These are phyloP conservation scores for Gastrodia elata DNA, from an alignment of 106 monocot genomes.

Conservation along the genomic window DNA sequence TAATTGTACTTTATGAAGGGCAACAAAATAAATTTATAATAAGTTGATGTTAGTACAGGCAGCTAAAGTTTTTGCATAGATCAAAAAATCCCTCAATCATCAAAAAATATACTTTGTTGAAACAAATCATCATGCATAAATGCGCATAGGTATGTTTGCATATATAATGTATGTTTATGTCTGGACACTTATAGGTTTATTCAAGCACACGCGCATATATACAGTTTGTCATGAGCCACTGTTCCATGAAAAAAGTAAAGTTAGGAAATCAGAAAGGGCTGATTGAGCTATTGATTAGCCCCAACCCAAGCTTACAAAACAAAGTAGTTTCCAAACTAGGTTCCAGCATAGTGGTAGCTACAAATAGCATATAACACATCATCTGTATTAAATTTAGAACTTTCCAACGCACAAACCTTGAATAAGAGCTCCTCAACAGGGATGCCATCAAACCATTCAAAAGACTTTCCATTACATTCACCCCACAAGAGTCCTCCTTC, in stretches of 20 bases:
- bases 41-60: no score
- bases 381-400: not conserved
- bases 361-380: not conserved
- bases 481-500: conserved; percentile 94
- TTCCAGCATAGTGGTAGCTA: not conserved
- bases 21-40: no score
- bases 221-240: no score
- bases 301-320: not conserved
- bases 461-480: conserved; percentile 83
- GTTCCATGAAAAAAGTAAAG: not conserved
- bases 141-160: no score
- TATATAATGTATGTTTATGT: not conserved
- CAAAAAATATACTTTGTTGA: no score
- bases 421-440: conserved; percentile 67
- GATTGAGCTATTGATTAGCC: not conserved
- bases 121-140: no score
- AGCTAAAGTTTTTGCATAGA: no score
- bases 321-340: not conserved
- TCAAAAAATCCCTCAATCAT: no score
- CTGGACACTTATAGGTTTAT: not conserved
- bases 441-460: conserved; percentile 88
- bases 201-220: not conserved
- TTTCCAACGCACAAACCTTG: conserved; percentile 42
- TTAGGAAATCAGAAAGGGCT: not conserved
- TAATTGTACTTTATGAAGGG: no score